Base-by-base conservation (phyloP, 148 eudicot species). In the Spergularia marina region DNA sequence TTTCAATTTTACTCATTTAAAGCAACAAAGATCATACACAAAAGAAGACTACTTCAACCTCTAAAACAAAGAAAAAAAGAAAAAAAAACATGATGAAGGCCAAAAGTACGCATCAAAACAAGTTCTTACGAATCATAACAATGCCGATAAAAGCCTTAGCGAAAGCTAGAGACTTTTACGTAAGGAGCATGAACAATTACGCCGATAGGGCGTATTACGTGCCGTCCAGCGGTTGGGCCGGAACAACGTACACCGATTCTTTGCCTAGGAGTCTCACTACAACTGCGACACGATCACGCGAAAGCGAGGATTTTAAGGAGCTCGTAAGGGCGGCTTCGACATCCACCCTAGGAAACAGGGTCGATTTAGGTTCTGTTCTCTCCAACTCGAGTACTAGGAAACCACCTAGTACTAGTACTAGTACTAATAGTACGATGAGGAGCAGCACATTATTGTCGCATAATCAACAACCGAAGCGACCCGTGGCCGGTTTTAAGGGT, bases 131-230 rank as follows among this genome's bases (percentile, higher is more conserved):
- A 14, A 78, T 91, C 53, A 65, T 91, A 70, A 69, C 89, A 63
- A 73, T 74, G 17, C 92, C 96, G 6, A 72, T 82, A 16, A 74
- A 80, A 78, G 83, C 83, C 23, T 59, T 91, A 7, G 71, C 83
- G 25, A 89, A 84, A 74, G 96, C 91, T 4, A 78, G 86, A 12
- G 96, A 91, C 67, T 80, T 85, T 12, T 91, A 91, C 77, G 87
- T 87, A 4, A 70, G 34, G 11, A 84, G 83, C 80, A 85, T 91
- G 87, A 85, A 79, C 56, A 70, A 73, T 47, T 80, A 68, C 68
- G 88, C 87, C 0, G 73, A 82, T 17, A 61, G 53, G 8, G 71
- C 56, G 13, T 12, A 66, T 23, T 61, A 75, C 74, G 60, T 54
- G 18, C 36, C 61, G 52, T 44, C 59, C 39, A 18, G 75, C 54